Base-by-base conservation (phyloP, 371 early-diverging fungal genomes). In the Mortierella sp. region DNA sequence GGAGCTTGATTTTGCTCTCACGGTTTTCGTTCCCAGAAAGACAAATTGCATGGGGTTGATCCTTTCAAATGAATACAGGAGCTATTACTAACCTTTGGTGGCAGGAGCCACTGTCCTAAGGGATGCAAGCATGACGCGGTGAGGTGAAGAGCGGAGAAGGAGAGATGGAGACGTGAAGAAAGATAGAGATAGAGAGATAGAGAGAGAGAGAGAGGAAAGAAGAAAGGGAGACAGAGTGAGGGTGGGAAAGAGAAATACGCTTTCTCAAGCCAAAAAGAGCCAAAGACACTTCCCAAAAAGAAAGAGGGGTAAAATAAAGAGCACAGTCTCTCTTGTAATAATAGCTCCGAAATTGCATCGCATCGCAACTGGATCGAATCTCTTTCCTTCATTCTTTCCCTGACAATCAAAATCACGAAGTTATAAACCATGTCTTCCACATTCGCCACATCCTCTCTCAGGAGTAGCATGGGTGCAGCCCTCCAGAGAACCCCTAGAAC, bases 91-190 rank as follows among this genome's bases (percentile, higher is more conserved):
- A 26, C 80, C 80, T 79, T 72, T 79, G 35, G 75, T 52, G 67
- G 72, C 62, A 63, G 77, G 72, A 16, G 69, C 69, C 60, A 49
- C 55, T 58, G 62, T 60, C 61, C 69, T 70, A 57, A 79, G 51
- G n/a, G 80, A 79, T 66, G 72, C 55, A 59, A 75, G 72, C 80
- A 79, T 81, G 64, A 73, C 51, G 54, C 35, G 22, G 51, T 30
- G 45, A 47, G 40, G 20, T 10, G 28, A 39, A 45, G 51, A 64
- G 39, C 2, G 54, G 61, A 60, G 58, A 45, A 45, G 45, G 18
- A 45, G 45, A 45, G 10, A 45, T 16, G 45, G 18, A 12, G 16
- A 18, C 18, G 45, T 60, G 62, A 54, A 60, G 55, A 30, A n/a
- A 40, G 40, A 35, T 22, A 47, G 22, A 14, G 1, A 20, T 1